Evolutionary conservation across 1,284 basidiomycete genomes (phyloP).

Genomic region (Ganoderma sinense): DNA sequence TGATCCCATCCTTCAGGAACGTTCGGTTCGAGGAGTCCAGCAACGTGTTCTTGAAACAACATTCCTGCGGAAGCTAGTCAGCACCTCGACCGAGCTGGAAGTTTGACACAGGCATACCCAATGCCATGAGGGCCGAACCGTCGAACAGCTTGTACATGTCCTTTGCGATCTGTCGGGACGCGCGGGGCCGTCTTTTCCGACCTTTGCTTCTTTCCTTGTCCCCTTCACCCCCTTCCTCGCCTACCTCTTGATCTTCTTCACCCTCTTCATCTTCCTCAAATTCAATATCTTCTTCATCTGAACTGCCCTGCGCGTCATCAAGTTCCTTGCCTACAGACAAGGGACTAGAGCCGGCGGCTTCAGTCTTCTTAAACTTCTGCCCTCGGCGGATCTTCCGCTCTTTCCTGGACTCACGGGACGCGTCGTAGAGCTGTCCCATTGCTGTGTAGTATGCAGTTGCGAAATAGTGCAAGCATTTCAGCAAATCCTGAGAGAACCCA

Average conservation of each 20-base stretch:
- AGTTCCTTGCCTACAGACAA: not conserved
- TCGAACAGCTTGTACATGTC: conserved; percentile 82
- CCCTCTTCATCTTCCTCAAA: conserved; percentile 17
- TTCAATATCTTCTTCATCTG: conserved; percentile 1
- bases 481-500: conserved; percentile 58
- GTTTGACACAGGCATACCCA: conserved; percentile 53
- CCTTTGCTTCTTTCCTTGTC: conserved; percentile 23
- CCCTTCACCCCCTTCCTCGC: conserved; percentile 17
- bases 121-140: conserved; percentile 73
- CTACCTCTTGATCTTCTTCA: conserved; percentile 13
- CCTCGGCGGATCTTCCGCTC: conserved; percentile 44
- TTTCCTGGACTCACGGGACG: conserved; percentile 52
- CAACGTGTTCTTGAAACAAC: conserved; percentile 71
- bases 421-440: conserved; percentile 63
- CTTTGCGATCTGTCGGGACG: conserved; percentile 35
- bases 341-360: not conserved
- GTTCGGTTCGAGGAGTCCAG: conserved; percentile 46
- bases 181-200: conserved; percentile 11
- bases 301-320: not conserved
- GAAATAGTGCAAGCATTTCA: conserved; percentile 76
- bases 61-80: conserved; percentile 53
- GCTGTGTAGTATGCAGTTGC: conserved; percentile 69
- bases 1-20: conserved; percentile 54
- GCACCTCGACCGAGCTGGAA: not conserved
- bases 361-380: conserved; percentile 13